Evolutionary conservation across 345 rosid genomes (phyloP), one percentile per base, ranked within the genome.

Genomic region (Anastatica hierochuntica): DNA sequence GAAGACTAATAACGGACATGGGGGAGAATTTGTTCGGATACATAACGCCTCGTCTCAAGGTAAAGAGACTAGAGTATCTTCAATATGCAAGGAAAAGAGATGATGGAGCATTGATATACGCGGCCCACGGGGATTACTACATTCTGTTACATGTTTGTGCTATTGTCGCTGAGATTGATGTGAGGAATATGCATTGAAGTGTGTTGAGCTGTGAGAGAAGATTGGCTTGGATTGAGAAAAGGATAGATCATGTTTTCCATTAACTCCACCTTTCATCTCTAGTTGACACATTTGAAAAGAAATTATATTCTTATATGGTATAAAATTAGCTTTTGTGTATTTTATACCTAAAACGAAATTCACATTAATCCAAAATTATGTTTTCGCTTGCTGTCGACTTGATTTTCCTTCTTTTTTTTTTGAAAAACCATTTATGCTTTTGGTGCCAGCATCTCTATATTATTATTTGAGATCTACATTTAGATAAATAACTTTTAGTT

Each of bases 91-190:
- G 84, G 75, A 90, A 76, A 63, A 72, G 26, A 49, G 81, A 82
- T 29, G 74, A 76, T 18, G 94, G 90, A 30, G 62, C 65, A 12
- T 49, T 72, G 29, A 60, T 73, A 20, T 82, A 79, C 4, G 77
- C 57, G 7, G 90, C 88, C 6, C 95, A 81, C 50, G 90, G 88
- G 2, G 96, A 87, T 72, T 84, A 90, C 61, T 87, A 82, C 72
- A 79, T 87, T 40, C 58, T 84, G 43, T 80, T 84, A 52, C 77
- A 80, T n/a, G 75, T 75, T 27, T 85, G 88, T 49, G 85, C 85
- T 8, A 56, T 42, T 47, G 76, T 71, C 5, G 83, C 77, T 14
- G 74, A 80, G 70, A 73, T 90, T 5, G 90, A 84, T 41, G 55
- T 56, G 16, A 72, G 88, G 53, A 71, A 59, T 41, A 77, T 90